A percentile compares a stretch with the other conserved stretches of the same genome.
Evolutionary conservation across 2,329 filamentous ascomycete species (phyloP).

Genomic region (Knufia petricola): DNA sequence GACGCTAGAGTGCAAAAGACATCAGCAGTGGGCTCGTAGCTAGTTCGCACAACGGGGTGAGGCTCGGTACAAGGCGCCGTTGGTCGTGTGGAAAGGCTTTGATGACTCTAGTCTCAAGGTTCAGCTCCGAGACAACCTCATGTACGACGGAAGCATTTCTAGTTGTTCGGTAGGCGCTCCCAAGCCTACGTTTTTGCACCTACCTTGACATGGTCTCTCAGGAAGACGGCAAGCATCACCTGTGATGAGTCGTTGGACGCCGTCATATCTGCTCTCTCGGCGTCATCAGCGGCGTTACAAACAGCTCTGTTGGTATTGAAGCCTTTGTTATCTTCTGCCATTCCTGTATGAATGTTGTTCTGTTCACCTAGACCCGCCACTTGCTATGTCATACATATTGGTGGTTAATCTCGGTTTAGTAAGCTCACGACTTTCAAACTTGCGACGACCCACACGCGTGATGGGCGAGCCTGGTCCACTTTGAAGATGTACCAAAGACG

Average conservation of each 20-base stretch:
- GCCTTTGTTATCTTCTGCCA: not conserved
- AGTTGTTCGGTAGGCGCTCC: not conserved
- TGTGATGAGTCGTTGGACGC: not conserved
- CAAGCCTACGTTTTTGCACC: not conserved
- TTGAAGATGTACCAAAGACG: not conserved
- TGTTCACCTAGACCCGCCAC: no score
- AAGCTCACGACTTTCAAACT: no score
- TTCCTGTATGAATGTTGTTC: no score
- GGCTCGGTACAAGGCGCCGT: no score
- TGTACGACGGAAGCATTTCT: not conserved
- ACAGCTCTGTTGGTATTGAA: not conserved
- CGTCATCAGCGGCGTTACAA: conserved; percentile 3
- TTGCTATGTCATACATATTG: no score
- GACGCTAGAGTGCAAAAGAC: not conserved
- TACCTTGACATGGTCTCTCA: conserved; percentile 9
- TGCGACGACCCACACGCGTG: no score
- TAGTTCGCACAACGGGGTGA: no score
- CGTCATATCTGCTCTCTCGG: not conserved
- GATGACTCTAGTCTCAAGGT: no score
- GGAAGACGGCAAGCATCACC: conserved; percentile 5
- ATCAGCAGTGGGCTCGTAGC: not conserved
- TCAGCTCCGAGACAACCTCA: no score
- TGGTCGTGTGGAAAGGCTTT: no score
- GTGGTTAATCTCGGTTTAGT: no score
- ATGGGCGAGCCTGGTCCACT: no score